Evolutionary conservation across 495 filamentous ascomycete genomes (phyloP).

Genomic region (Geopyxis carbonaria): DNA sequence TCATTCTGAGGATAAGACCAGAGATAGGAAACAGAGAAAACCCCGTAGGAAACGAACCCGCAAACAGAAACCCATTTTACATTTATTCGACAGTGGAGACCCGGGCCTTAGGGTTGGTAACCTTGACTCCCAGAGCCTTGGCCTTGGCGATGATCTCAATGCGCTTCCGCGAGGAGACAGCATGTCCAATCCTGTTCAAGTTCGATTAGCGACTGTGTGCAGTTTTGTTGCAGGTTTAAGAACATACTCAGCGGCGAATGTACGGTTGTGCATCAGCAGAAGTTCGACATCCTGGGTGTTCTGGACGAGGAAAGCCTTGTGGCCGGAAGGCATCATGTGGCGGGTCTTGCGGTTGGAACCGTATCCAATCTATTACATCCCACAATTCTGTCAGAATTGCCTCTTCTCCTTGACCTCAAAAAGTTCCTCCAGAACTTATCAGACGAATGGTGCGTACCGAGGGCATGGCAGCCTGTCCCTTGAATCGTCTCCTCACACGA

Average conservation of each 20-base stretch:
- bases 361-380: conserved; percentile 64
- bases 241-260: conserved; percentile 89
- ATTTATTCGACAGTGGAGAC: conserved; percentile 88
- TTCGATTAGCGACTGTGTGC: not conserved
- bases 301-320: conserved; percentile 98
- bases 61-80: conserved; percentile 4
- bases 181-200: conserved; percentile 73
- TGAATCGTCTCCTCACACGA: conserved; percentile 56
- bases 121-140: conserved; percentile 96
- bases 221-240: conserved; percentile 1
- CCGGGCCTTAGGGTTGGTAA: conserved; percentile 96
- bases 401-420: not conserved
- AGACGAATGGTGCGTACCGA: conserved; percentile 49
- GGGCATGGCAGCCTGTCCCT: conserved; percentile 89
- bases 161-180: conserved; percentile 94
- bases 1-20: conserved; percentile 7
- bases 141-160: conserved; percentile 90
- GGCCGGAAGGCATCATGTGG: conserved; percentile 96
- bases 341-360: conserved; percentile 97
- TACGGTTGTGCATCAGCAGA: conserved; percentile 98
- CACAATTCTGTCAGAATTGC: conserved; percentile 6
- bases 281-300: conserved; percentile 90
- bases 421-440: not conserved
- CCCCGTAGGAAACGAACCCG: conserved; percentile 6
- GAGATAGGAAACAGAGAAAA: conserved; percentile 8